Evolutionary conservation across 768 basidiomycete genomes (phyloP).

Genomic region (Suillus plorans): DNA sequence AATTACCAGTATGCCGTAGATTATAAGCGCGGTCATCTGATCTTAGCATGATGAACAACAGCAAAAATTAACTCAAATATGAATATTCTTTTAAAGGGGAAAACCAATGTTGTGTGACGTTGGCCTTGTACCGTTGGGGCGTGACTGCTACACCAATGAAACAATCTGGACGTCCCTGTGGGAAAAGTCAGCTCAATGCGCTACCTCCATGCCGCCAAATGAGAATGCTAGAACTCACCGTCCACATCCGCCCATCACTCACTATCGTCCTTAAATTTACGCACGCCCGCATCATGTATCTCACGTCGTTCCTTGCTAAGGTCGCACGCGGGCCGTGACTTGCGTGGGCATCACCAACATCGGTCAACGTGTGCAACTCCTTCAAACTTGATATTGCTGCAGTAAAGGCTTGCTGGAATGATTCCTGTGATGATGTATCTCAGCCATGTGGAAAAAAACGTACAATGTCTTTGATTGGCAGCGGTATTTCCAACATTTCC

Average conservation of each 20-base stretch:
- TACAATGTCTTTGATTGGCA: constrained; percentile 55
- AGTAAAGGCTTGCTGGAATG: constrained; percentile 32
- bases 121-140: background rate
- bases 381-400: constrained; percentile 35
- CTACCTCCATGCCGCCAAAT: background rate
- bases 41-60: background rate
- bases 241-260: constrained; percentile 53
- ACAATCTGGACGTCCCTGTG: background rate
- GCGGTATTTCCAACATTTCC: constrained; percentile 47
- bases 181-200: background rate
- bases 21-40: background rate
- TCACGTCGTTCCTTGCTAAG: constrained; percentile 38
- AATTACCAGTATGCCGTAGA: background rate
- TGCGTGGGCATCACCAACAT: constrained; percentile 42
- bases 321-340: constrained; percentile 39
- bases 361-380: constrained; percentile 44
- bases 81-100: background rate
- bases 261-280: constrained; percentile 45
- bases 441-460: constrained; percentile 10
- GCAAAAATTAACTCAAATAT: background rate
- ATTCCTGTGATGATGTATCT: background rate
- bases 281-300: constrained; percentile 40
- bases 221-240: constrained; percentile 37
- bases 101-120: constrained; percentile 3
- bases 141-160: background rate